Evolutionary conservation across 2,329 filamentous ascomycete species (phyloP), one percentile per base, ranked within the genome.

Genomic region (Fusarium sp.): DNA sequence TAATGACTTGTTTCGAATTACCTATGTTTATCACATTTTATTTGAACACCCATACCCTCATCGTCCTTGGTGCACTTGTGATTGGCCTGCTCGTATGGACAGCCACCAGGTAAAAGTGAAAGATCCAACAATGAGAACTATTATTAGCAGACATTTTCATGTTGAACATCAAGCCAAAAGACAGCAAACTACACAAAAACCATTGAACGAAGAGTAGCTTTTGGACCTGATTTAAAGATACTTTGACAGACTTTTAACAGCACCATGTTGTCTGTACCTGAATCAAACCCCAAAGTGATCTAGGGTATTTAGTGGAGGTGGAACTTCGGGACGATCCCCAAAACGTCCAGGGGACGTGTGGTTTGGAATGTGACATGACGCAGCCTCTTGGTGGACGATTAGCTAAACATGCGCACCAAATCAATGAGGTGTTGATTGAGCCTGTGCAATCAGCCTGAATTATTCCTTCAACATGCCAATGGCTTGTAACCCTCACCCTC

Each of bases 301-400:
- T 62, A 69, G 66, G 66, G 66, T 69, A 68, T 36, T 17, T n/a
- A n/a, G 26, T 33, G 21, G 9, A 40, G 7, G 21, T 54, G 33
- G 44, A 43, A 7, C n/a, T 19, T 21, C n/a, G 53, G 38, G 34
- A 28, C n/a, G 39, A 50, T 53, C 62, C 61, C 56, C 9, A 31
- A 69, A 38, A 13, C 57, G 61, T 52, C 44, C 42, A 46, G 57
- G 65, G 45, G 52, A 28, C 44, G 44, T 38, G 42, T 15, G 31
- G 47, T 62, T 57, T 45, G 67, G 67, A 68, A 70, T 70, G 67
- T 46, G 54, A 57, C 21, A 40, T 69, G 65, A 70, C 55, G 63
- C 67, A 67, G 57, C 24, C 34, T 53, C n/a, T 44, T 34, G 22
- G 28, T 47, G 38, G 39, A 55, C 28, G 66, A 67, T 70, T 70